Evolutionary conservation across 192 early-diverging fungal genomes (phyloP).

Genomic region (Backusella psychrophila): DNA sequence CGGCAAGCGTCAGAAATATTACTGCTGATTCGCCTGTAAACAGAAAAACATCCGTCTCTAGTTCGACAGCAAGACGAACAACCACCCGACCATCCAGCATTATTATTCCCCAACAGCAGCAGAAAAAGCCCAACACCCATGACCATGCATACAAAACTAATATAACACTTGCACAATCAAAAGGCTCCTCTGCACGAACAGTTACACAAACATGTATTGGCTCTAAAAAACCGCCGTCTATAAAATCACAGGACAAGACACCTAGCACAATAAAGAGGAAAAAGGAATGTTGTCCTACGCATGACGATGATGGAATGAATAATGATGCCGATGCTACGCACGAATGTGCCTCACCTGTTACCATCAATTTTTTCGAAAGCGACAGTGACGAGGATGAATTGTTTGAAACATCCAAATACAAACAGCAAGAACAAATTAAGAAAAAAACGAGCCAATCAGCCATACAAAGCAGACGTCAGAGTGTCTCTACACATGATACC

Average conservation of each 20-base stretch:
- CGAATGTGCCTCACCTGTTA: neutral
- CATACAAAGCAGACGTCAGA: constrained; percentile 3
- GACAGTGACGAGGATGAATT: neutral
- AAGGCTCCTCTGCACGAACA: neutral
- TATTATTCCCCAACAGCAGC: neutral
- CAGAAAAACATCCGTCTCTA: neutral
- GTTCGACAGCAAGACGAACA: neutral
- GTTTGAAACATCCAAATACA: constrained; percentile 5
- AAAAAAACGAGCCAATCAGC: constrained; percentile 2
- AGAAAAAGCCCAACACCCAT: neutral
- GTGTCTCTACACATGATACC: neutral
- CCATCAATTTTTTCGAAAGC: neutral
- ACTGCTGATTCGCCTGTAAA: neutral
- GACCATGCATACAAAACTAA: neutral
- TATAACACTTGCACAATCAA: neutral
- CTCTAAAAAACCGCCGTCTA: neutral
- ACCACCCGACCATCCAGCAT: neutral
- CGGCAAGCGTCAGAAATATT: neutral
- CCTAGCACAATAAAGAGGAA: neutral
- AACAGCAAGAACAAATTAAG: neutral
- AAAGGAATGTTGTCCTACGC: neutral
- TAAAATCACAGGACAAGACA: neutral
- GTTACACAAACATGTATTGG: neutral
- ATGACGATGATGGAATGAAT: neutral
- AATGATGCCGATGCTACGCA: neutral